These are phyloP conservation scores for Umbellularia californica DNA, from an alignment of 164 flowering plant species.

Conservation along the genomic window DNA sequence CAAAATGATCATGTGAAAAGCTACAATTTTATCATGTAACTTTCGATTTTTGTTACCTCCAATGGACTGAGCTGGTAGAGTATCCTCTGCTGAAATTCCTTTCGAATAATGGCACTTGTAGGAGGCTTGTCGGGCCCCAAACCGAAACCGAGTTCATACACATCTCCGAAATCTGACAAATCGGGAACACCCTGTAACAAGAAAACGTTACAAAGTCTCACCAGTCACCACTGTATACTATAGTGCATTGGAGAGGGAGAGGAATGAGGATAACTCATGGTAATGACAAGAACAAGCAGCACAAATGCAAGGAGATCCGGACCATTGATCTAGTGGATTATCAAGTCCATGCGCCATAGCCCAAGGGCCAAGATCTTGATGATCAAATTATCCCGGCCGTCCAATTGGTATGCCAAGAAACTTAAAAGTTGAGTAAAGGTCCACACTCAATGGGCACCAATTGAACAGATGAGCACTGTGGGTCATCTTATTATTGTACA, in stretches of 20 bases:
- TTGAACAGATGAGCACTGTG: too few species aligned
- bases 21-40: too few species aligned
- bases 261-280: neutral
- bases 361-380: too few species aligned
- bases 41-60: conserved; percentile 39
- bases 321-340: too few species aligned
- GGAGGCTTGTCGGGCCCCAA: conserved; percentile 59
- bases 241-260: too few species aligned
- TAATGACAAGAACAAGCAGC: neutral
- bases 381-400: too few species aligned
- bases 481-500: too few species aligned
- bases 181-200: conserved; percentile 60
- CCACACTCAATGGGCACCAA: too few species aligned
- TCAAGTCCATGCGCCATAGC: too few species aligned
- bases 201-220: neutral
- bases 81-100: conserved; percentile 50
- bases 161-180: conserved; percentile 47
- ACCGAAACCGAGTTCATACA: conserved; percentile 46
- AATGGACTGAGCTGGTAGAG: conserved; percentile 54
- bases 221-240: neutral
- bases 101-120: conserved; percentile 47
- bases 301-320: too few species aligned
- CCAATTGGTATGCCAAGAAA: too few species aligned
- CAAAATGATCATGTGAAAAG: neutral
- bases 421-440: too few species aligned